Conservation (phyloP, 345 rosid genomes). For the Acer negundo region DNA sequence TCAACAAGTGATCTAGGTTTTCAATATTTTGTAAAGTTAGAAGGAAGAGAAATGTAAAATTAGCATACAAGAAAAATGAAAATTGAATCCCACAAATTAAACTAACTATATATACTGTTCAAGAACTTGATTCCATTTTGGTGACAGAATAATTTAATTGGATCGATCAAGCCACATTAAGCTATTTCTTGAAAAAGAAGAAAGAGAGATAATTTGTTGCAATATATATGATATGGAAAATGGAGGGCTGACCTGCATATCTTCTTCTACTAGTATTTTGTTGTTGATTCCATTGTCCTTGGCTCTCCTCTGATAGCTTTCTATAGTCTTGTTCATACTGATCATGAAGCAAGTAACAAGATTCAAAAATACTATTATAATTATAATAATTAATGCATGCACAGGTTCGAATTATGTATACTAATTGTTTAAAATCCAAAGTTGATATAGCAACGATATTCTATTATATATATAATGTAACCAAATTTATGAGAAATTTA, state of each 20-base stretch:
- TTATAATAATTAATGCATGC: no score
- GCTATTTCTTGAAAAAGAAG: background rate
- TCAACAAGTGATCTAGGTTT: background rate
- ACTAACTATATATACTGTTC: no score
- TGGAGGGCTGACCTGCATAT: constrained; percentile 49
- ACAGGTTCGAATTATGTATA: no score
- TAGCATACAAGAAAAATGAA: no score
- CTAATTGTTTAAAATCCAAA: background rate
- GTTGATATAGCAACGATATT: background rate
- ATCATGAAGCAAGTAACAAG: constrained; percentile 13
- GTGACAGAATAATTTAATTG: no score
- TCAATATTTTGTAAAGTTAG: background rate
- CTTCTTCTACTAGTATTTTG: constrained; percentile 31
- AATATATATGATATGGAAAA: background rate
- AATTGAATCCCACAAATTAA: no score
- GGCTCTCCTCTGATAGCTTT: constrained; percentile 63
- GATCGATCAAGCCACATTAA: no score
- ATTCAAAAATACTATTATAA: background rate
- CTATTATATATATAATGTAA: no score
- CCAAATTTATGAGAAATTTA: no score
- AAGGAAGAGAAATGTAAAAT: constrained; percentile 3
- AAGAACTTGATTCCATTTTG: no score
- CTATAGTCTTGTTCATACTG: constrained; percentile 67
- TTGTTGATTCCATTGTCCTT: constrained; percentile 47
- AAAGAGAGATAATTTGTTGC: background rate